These are phyloP conservation scores for Collariella sp. DNA, from an alignment of 495 filamentous ascomycete genomes.

Conservation along the genomic window DNA sequence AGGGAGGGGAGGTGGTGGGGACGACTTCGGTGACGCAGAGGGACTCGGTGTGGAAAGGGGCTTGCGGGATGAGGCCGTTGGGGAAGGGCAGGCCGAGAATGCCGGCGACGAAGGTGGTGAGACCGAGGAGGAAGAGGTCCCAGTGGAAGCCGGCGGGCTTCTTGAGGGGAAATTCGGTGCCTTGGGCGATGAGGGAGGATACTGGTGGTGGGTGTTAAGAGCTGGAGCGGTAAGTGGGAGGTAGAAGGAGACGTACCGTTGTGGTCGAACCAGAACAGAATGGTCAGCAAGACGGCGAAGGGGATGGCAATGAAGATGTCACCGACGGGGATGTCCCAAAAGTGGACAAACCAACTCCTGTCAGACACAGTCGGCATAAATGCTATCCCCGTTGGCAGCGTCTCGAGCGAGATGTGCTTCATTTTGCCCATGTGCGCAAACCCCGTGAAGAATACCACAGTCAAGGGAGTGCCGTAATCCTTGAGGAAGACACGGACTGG, in stretches of 20 bases:
- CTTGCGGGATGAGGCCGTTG: slow-evolving; percentile 88
- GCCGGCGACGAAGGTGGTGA: slow-evolving; percentile 78
- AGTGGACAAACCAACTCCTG: slow-evolving; percentile 74
- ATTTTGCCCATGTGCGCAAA: slow-evolving; percentile 81
- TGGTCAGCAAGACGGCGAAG: slow-evolving; percentile 75
- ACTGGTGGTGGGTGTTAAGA: slow-evolving; percentile 43
- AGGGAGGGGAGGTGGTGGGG: no score
- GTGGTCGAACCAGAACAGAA: slow-evolving; percentile 92
- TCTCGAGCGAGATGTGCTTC: slow-evolving; percentile 52
- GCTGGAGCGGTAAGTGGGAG: not conserved
- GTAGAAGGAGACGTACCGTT: slow-evolving; percentile 47
- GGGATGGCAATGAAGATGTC: slow-evolving; percentile 84
- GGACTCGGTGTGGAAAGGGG: slow-evolving; percentile 83
- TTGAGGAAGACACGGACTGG: slow-evolving; percentile 68
- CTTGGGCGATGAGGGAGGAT: slow-evolving; percentile 82
- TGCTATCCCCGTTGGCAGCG: slow-evolving; percentile 61
- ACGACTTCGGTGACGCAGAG: slow-evolving; percentile 65
- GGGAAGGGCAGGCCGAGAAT: slow-evolving; percentile 83
- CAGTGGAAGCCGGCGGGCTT: slow-evolving; percentile 96
- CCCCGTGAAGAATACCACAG: slow-evolving; percentile 79
- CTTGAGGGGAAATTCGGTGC: slow-evolving; percentile 79
- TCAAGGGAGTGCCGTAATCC: slow-evolving; percentile 76
- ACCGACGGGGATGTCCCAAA: slow-evolving; percentile 71
- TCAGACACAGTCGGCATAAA: slow-evolving; percentile 70
- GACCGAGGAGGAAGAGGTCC: slow-evolving; percentile 86